phyloP scores from a whole-genome alignment of 805 yeast species.

The Myxozyma neotropica region DNA sequence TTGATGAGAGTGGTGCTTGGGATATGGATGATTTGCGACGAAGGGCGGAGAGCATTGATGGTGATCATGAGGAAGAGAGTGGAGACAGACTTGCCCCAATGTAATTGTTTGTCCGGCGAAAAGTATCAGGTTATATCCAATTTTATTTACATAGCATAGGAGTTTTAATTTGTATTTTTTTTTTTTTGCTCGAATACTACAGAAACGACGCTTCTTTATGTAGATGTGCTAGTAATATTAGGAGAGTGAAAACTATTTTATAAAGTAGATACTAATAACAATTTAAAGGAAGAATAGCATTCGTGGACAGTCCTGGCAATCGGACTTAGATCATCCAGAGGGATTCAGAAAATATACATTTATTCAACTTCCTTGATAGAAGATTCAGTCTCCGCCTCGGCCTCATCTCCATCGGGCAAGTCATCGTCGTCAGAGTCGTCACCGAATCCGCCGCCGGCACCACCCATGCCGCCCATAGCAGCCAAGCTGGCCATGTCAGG shows the following conservation, averaged over 20 bases:
- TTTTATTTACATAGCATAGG: not conserved
- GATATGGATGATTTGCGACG: slow-evolving; percentile 44
- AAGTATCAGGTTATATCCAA: not conserved
- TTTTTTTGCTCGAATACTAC: not conserved
- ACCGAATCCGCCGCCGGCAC: slow-evolving; percentile 19
- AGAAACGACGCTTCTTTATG: too few relatives aligned
- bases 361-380: slow-evolving; percentile 7
- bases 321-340: too few relatives aligned
- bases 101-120: not conserved
- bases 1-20: slow-evolving; percentile 39
- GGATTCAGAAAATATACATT: not conserved
- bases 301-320: too few relatives aligned
- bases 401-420: slow-evolving; percentile 10
- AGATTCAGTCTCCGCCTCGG: not conserved
- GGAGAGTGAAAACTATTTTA: not conserved
- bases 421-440: slow-evolving; percentile 35
- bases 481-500: slow-evolving; percentile 36
- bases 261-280: not conserved
- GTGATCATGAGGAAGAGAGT: slow-evolving; percentile 20
- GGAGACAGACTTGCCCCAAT: slow-evolving; percentile 1
- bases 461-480: slow-evolving; percentile 38
- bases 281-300: too few relatives aligned
- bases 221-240: too few relatives aligned
- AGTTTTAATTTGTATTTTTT: not conserved
- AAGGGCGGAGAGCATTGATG: slow-evolving; percentile 39